phyloP scores from a whole-genome alignment of 129 eudicot genomes.

The Oenanthe sinensis region DNA sequence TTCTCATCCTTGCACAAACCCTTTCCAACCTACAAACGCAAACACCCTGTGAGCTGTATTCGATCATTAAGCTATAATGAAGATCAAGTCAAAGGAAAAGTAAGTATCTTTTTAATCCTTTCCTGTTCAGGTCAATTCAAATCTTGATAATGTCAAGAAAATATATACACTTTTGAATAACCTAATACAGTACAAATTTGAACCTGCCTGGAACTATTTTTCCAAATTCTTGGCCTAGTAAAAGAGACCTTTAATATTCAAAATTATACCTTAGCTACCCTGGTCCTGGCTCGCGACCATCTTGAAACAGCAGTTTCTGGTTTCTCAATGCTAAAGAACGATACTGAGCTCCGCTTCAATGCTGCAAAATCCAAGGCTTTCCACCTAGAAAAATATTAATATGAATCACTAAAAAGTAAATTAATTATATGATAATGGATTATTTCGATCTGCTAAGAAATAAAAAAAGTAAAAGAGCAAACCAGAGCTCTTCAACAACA shows the following conservation, averaged over 20 bases:
- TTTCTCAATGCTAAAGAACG: slow-evolving; percentile 45
- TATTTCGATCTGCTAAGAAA: neutral
- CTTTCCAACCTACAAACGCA: slow-evolving; percentile 57
- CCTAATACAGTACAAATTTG: neutral
- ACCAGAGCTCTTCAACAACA: slow-evolving; percentile 67
- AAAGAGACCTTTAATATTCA: neutral
- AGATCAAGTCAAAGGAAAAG: slow-evolving; percentile 4
- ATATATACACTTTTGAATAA: neutral
- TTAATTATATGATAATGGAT: neutral
- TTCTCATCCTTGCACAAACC: slow-evolving; percentile 66
- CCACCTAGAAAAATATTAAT: slow-evolving; percentile 48
- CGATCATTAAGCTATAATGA: neutral
- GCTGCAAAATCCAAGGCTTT: slow-evolving; percentile 69
- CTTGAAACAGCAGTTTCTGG: slow-evolving; percentile 68
- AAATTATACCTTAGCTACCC: slow-evolving; percentile 67
- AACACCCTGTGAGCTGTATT: neutral
- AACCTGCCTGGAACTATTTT: too few relatives aligned
- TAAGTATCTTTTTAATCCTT: neutral
- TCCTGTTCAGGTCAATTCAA: slow-evolving; percentile 8
- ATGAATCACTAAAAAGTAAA: too few relatives aligned
- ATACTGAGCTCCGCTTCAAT: slow-evolving; percentile 55
- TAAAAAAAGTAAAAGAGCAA: neutral
- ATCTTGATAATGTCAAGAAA: neutral
- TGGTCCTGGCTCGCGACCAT: slow-evolving; percentile 74
- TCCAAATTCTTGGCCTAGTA: neutral